Base-by-base conservation (phyloP, 108 stramenopile species). In the Ochromonas danica region DNA sequence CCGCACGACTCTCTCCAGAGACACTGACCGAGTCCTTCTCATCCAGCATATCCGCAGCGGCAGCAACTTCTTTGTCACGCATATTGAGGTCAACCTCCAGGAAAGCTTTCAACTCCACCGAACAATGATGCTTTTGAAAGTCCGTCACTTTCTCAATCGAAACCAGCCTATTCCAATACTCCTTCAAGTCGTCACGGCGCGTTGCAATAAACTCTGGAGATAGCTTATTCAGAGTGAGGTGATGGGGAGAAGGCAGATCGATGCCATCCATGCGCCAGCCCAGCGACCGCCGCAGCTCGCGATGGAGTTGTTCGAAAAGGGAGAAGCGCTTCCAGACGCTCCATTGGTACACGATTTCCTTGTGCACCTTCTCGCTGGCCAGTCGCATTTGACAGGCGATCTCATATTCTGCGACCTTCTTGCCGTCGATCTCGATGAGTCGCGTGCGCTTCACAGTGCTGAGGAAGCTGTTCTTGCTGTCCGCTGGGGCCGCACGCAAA, bases 181-280 rank as follows among this genome's bases (percentile, higher is more conserved):
- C 72, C 28, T 75, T 75, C 51, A 75, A 36, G 14, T 75, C 72
- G 36, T 75, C 6, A 6, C 72, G 3, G 3, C 72, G 3, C 25
- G 6, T 6, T 14, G 6, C 72, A 45, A 75, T 75, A 41, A 75
- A 75, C 22, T 39, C 40, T 28, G 72, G 72, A 6, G 72, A 45
- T 31, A 75, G 31, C 31, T 75, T 75, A 36, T 75, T 75, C 14
- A 75, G 6, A 28, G 38, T 25, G 38, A 75, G 38, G 31, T 6
- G 3, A 42, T 75, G 72, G 41, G 72, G 27, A 6, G 72, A 75
- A 6, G 72, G 72, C 10, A 75, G 40, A 35, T 75, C 72, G 31
- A 75, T 75, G 3, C 51, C 51, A 31, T 75, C 72, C 72, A 75
- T 75, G 3, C 38, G 72, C 72, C 72, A 75, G 17, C 72, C 72